A percentile compares a stretch with the other conserved stretches of the same genome.
Evolutionary conservation across 164 flowering plant species (phyloP).

Genomic region (Umbilicus rupestris): DNA sequence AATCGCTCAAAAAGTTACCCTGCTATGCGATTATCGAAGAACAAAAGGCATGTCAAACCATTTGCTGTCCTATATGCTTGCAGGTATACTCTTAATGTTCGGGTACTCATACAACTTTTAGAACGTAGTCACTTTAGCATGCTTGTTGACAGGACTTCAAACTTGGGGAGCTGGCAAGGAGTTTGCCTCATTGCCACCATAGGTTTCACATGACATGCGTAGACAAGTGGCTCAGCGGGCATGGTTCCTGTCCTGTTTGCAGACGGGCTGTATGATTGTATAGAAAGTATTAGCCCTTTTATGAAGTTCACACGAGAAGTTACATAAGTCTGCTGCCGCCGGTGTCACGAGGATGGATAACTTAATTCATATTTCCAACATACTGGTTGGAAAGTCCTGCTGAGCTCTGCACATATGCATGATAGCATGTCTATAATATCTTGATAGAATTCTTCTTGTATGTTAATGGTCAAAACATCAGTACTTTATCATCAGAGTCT

Average conservation of each 20-base stretch:
- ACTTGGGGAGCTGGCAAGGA: conserved; percentile 46
- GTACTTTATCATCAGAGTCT: no score
- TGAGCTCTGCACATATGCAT: background rate
- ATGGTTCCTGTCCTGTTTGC: conserved; percentile 56
- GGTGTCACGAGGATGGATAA: background rate
- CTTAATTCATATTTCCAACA: background rate
- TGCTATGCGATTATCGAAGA: conserved; percentile 31
- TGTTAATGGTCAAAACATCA: no score
- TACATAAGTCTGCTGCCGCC: background rate
- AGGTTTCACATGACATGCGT: conserved; percentile 50
- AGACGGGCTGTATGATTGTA: conserved; percentile 29
- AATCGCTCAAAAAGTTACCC: conserved; percentile 41
- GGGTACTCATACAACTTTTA: background rate
- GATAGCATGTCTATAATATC: background rate
- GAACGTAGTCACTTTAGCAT: background rate
- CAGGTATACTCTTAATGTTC: conserved; percentile 25
- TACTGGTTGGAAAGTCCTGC: background rate
- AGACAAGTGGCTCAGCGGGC: conserved; percentile 52
- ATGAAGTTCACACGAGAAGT: background rate
- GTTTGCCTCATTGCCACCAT: conserved; percentile 46
- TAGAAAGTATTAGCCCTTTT: background rate
- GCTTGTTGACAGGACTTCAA: conserved; percentile 35
- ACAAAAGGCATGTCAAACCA: conserved; percentile 18
- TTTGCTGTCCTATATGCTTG: conserved; percentile 58
- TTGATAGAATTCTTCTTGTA: background rate